A percentile compares a stretch with the other conserved stretches of the same genome.
These are phyloP conservation scores for Populus hybrid DNA, from an alignment of 441 rosid species.

Conservation along the genomic window DNA sequence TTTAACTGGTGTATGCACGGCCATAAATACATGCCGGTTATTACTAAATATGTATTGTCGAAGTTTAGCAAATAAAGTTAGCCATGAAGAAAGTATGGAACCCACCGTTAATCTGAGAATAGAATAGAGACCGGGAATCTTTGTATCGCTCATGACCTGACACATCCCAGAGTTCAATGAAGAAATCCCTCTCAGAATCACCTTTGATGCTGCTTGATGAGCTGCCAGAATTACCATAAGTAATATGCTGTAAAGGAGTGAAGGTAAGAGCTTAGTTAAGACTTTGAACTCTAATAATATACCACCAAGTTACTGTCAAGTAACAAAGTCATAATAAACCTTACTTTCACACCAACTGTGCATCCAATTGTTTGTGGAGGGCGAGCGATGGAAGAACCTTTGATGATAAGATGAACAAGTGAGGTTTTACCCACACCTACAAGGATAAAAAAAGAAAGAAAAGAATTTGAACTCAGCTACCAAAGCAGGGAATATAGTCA, in stretches of 20 bases:
- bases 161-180: constrained; percentile 97
- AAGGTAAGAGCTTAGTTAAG: constrained; percentile 20
- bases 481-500: not conserved
- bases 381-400: constrained; percentile 58
- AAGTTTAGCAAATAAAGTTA: not conserved
- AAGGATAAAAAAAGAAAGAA: constrained; percentile 12
- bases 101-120: constrained; percentile 90
- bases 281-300: constrained; percentile 13
- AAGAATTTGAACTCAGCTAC: constrained; percentile 2
- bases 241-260: constrained; percentile 48
- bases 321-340: not conserved
- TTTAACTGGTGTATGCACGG: not conserved
- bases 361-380: constrained; percentile 99
- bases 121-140: constrained; percentile 89
- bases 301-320: not conserved
- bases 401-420: constrained; percentile 79
- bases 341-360: constrained; percentile 88
- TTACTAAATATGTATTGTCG: not conserved
- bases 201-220: constrained; percentile 89
- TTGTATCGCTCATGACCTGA: constrained; percentile 97
- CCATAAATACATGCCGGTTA: not conserved
- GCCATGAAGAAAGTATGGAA: not conserved
- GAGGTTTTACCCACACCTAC: constrained; percentile 96
- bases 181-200: constrained; percentile 90
- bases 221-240: constrained; percentile 76